Percentiles rank a stretch among this genome's conserved stretches.
phyloP scores from a whole-genome alignment of 75 land plant genomes.

The Picea sitchensis region DNA sequence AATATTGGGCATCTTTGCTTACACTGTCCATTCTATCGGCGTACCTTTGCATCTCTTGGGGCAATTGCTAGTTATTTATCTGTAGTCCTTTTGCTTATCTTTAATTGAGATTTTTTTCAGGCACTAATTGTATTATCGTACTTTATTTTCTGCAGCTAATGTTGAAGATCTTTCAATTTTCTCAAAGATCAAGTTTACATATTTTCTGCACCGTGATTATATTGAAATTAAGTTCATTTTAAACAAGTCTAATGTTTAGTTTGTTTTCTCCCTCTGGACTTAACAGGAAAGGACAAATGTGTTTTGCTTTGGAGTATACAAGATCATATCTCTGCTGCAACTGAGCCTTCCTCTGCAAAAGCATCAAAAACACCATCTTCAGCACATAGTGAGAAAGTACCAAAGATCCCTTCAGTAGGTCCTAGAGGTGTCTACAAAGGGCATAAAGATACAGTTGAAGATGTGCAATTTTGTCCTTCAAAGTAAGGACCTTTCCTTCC shows the following conservation, averaged over 20 bases:
- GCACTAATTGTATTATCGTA: background rate
- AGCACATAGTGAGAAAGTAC: conserved; percentile 19
- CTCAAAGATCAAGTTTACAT: background rate
- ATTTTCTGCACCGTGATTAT: background rate
- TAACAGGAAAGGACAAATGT: conserved; percentile 81
- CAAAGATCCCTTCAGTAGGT: conserved; percentile 52
- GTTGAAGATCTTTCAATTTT: background rate
- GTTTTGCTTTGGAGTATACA: conserved; percentile 97
- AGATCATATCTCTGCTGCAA: conserved; percentile 65
- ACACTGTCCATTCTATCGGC: too few relatives aligned
- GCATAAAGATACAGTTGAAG: conserved; percentile 95
- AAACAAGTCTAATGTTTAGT: background rate
- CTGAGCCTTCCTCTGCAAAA: conserved; percentile 32
- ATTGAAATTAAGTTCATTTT: background rate
- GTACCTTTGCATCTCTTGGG: too few relatives aligned
- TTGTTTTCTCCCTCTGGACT: background rate
- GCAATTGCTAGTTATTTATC: too few relatives aligned
- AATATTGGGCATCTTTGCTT: too few relatives aligned
- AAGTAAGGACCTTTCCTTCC: conserved; percentile 33
- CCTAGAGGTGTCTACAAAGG: conserved; percentile 84
- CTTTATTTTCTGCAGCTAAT: background rate
- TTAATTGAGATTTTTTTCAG: background rate
- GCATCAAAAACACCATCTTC: conserved; percentile 28
- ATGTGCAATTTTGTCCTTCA: conserved; percentile 94
- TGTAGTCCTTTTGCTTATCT: background rate